A percentile compares a stretch with the other conserved stretches of the same genome.
These are phyloP conservation scores for Wickerhamomyces silvicola DNA, from an alignment of 805 yeast genomes.

Conservation along the genomic window DNA sequence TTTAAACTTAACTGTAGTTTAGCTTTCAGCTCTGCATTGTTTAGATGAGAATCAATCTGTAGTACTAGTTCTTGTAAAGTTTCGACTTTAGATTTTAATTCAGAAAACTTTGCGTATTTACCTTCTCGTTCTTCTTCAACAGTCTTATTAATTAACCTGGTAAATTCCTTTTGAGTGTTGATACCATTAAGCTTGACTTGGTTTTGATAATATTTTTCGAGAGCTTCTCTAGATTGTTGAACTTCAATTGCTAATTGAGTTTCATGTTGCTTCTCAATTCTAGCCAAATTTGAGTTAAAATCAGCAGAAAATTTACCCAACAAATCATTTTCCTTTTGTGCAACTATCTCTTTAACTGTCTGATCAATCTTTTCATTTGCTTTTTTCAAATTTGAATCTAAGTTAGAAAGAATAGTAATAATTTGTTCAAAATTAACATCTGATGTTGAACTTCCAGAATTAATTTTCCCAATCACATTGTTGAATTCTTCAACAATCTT, in stretches of 20 bases:
- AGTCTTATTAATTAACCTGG: slow-evolving; percentile 46
- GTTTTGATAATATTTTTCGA: slow-evolving; percentile 68
- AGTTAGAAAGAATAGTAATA: slow-evolving; percentile 8
- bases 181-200: slow-evolving; percentile 60
- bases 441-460: slow-evolving; percentile 15
- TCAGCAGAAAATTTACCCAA: slow-evolving; percentile 54
- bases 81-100: slow-evolving; percentile 47
- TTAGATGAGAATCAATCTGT: slow-evolving; percentile 31
- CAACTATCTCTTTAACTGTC: slow-evolving; percentile 18
- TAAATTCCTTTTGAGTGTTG: slow-evolving; percentile 63
- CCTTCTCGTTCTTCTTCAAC: slow-evolving; percentile 75
- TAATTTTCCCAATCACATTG: slow-evolving; percentile 15
- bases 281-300: slow-evolving; percentile 54
- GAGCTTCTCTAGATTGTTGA: slow-evolving; percentile 55
- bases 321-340: slow-evolving; percentile 44
- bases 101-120: slow-evolving; percentile 62
- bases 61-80: slow-evolving; percentile 50
- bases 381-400: slow-evolving; percentile 17
- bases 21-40: slow-evolving; percentile 32
- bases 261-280: slow-evolving; percentile 53
- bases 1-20: slow-evolving; percentile 38
- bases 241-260: slow-evolving; percentile 57
- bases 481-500: slow-evolving; percentile 21
- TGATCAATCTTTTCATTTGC: slow-evolving; percentile 7
- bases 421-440: slow-evolving; percentile 10